A percentile compares a stretch with the other conserved stretches of the same genome.
Conservation (phyloP, 2,329 filamentous ascomycete species). For the Bretziella fagacearum region DNA sequence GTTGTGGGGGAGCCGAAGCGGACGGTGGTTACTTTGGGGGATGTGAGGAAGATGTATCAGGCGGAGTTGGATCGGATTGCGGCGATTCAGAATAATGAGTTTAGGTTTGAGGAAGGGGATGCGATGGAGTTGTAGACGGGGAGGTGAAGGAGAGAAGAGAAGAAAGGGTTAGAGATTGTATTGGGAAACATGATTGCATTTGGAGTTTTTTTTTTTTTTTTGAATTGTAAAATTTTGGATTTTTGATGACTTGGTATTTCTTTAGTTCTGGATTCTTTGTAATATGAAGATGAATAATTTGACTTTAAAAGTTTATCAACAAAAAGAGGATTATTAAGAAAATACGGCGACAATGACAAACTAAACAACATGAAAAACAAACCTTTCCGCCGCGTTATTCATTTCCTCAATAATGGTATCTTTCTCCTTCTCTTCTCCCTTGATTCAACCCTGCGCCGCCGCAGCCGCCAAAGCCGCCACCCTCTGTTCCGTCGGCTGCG, state of each 20-base stretch:
- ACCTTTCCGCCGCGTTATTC: not conserved
- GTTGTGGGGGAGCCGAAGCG: slow-evolving; percentile 33
- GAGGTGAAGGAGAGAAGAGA: no score
- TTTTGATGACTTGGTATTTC: slow-evolving; percentile 15
- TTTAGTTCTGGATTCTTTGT: not conserved
- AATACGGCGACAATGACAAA: not conserved
- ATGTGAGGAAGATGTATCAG: slow-evolving; percentile 78
- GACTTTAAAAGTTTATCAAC: not conserved
- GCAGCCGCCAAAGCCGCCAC: slow-evolving; percentile 25
- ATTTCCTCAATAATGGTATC: not conserved
- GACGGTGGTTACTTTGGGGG: slow-evolving; percentile 67
- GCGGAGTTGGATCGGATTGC: slow-evolving; percentile 75
- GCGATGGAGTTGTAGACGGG: slow-evolving; percentile 32
- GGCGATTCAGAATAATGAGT: slow-evolving; percentile 76
- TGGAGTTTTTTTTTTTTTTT: slow-evolving; percentile 17
- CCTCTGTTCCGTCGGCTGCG: slow-evolving; percentile 29
- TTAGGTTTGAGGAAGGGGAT: slow-evolving; percentile 49
- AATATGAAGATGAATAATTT: slow-evolving; percentile 1
- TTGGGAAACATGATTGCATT: slow-evolving; percentile 6
- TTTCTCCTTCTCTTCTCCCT: slow-evolving; percentile 12
- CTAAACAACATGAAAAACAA: not conserved
- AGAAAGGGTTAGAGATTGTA: slow-evolving; percentile 3
- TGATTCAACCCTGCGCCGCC: slow-evolving; percentile 15
- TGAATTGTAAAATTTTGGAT: slow-evolving; percentile 12
- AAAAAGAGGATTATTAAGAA: not conserved